A percentile compares a stretch with the other conserved stretches of the same genome.
Conservation (phyloP, 2,329 filamentous ascomycete genomes). For the Ramularia endophylla region DNA sequence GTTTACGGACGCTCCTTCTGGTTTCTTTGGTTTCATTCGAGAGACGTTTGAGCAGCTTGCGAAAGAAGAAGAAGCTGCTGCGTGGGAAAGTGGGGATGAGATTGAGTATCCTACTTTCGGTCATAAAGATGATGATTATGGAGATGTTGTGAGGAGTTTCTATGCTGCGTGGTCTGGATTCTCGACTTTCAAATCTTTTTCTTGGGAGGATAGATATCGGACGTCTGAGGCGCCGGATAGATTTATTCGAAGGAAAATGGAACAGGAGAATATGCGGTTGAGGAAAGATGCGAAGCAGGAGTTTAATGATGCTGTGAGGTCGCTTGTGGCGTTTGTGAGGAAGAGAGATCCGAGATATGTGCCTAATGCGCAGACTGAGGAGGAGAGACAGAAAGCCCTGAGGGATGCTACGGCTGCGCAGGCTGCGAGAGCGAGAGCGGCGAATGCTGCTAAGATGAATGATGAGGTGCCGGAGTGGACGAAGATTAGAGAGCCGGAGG, state of each 20-base stretch:
- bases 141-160: slow-evolving; percentile 71
- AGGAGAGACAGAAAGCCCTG: slow-evolving; percentile 70
- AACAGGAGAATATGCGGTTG: slow-evolving; percentile 85
- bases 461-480: slow-evolving; percentile 70
- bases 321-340: slow-evolving; percentile 78
- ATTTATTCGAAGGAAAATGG: slow-evolving; percentile 74
- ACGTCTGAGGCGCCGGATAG: slow-evolving; percentile 84
- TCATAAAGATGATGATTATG: slow-evolving; percentile 65
- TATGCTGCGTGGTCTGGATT: slow-evolving; percentile 79
- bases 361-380: slow-evolving; percentile 69
- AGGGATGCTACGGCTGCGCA: slow-evolving; percentile 77
- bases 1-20: slow-evolving; percentile 71
- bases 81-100: slow-evolving; percentile 57
- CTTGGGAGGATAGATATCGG: slow-evolving; percentile 83
- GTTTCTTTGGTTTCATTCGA: slow-evolving; percentile 77
- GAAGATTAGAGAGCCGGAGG: slow-evolving; percentile 50
- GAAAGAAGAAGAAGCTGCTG: slow-evolving; percentile 71
- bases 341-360: slow-evolving; percentile 87
- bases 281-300: slow-evolving; percentile 78
- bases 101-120: slow-evolving; percentile 79
- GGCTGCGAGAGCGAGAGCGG: slow-evolving; percentile 73
- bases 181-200: slow-evolving; percentile 75
- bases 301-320: slow-evolving; percentile 87
- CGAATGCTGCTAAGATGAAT: slow-evolving; percentile 68
- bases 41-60: slow-evolving; percentile 75